Conservation (phyloP, 23 red algal genomes). For the Gracilaria gracilis region DNA sequence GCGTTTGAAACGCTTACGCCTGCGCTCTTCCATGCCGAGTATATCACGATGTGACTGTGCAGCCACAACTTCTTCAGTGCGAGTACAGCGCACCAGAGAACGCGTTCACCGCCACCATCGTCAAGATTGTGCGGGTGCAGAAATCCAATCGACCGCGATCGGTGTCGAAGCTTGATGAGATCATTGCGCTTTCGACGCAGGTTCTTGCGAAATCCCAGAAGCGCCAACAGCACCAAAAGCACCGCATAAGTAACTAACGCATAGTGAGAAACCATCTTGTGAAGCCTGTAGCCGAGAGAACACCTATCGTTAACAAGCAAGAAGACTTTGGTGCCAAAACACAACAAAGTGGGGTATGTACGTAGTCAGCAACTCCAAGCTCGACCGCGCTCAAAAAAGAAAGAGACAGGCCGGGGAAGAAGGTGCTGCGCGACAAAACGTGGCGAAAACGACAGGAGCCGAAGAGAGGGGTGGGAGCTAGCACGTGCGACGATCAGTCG, state of each 20-base stretch:
- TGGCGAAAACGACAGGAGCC: too few species aligned
- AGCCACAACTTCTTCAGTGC: conserved; percentile 45
- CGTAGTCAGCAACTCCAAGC: too few species aligned
- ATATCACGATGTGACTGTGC: conserved; percentile 54
- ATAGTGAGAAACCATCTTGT: conserved; percentile 12
- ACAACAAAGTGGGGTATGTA: too few species aligned
- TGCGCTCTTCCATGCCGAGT: conserved; percentile 46
- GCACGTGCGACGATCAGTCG: too few species aligned
- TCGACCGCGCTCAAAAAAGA: too few species aligned
- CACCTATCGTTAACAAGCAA: not conserved
- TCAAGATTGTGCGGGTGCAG: conserved; percentile 85
- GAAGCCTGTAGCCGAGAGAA: not conserved
- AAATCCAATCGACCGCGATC: conserved; percentile 74
- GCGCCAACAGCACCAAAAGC: conserved; percentile 24
- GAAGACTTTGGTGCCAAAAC: not conserved
- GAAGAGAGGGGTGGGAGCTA: too few species aligned
- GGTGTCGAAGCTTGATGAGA: conserved; percentile 25
- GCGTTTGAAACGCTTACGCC: conserved; percentile 24
- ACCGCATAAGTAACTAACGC: not conserved
- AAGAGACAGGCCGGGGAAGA: too few species aligned
- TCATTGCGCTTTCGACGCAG: conserved; percentile 21
- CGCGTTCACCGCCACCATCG: conserved; percentile 95
- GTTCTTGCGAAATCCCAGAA: conserved; percentile 27
- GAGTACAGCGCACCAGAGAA: conserved; percentile 85
- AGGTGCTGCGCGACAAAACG: too few species aligned